phyloP scores from a whole-genome alignment of 2,329 filamentous ascomycete genomes.

The Claviceps sp. region DNA sequence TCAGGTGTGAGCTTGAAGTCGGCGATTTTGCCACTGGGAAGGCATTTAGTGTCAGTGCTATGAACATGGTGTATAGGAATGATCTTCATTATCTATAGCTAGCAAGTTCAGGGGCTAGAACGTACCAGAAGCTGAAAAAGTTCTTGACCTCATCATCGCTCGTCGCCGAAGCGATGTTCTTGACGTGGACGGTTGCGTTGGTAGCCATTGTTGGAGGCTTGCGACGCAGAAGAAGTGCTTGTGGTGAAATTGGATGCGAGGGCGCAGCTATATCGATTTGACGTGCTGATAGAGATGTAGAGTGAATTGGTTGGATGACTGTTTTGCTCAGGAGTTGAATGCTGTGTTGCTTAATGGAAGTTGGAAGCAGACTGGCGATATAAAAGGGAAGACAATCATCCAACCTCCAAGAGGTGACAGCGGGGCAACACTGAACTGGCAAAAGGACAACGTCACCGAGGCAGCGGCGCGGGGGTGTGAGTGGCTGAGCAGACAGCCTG shows the following conservation, averaged over 20 bases:
- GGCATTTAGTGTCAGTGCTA: neutral
- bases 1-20: conserved; percentile 60
- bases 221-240: neutral
- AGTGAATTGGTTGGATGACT: too few relatives aligned
- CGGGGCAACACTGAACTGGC: neutral
- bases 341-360: too few relatives aligned
- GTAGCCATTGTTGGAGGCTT: conserved; percentile 6
- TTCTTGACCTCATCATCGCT: conserved; percentile 84
- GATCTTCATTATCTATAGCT: too few relatives aligned
- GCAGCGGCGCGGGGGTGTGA: neutral
- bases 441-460: neutral
- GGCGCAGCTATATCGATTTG: neutral
- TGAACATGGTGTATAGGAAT: neutral
- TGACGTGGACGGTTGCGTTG: conserved; percentile 52
- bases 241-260: neutral
- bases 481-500: neutral
- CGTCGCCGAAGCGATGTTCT: conserved; percentile 73
- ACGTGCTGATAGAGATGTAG: neutral
- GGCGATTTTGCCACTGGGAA: conserved; percentile 76
- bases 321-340: too few relatives aligned
- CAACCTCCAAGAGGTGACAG: neutral
- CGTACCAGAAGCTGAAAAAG: conserved; percentile 94
- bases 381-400: too few relatives aligned
- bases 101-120: neutral
- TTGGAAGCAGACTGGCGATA: too few relatives aligned